phyloP scores from a whole-genome alignment of 1,284 basidiomycete species.

The Sanghuangporus baumii region DNA sequence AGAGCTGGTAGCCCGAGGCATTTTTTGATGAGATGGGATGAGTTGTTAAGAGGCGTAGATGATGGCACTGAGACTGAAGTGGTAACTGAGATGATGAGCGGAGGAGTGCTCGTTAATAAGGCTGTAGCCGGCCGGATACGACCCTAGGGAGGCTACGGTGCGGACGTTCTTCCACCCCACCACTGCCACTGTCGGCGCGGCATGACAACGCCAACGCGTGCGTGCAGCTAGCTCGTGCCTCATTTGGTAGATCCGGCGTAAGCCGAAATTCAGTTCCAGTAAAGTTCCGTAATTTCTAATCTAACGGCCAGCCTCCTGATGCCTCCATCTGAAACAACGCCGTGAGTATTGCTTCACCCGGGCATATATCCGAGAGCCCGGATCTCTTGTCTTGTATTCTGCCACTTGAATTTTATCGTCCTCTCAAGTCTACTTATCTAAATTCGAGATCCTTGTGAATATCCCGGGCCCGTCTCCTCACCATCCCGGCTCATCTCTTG shows the following conservation, averaged over 20 bases:
- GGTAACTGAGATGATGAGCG: background rate
- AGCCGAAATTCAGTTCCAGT: background rate
- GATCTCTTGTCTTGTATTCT: background rate
- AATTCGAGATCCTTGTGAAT: background rate
- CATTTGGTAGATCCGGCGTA: background rate
- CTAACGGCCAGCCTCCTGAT: background rate
- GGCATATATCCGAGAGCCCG: background rate
- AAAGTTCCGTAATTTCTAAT: background rate
- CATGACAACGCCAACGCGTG: constrained; percentile 2
- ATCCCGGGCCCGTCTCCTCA: background rate
- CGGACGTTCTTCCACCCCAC: background rate
- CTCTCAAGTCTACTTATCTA: background rate
- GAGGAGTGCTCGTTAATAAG: constrained; percentile 6
- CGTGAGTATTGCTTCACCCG: background rate
- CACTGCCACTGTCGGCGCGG: background rate
- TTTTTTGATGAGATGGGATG: constrained; percentile 24
- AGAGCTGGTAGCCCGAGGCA: constrained; percentile 57
- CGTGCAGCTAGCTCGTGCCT: background rate
- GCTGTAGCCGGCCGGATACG: background rate
- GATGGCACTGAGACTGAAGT: background rate
- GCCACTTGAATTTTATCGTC: background rate
- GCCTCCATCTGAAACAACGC: background rate
- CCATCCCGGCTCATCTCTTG: background rate
- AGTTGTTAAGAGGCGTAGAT: background rate
- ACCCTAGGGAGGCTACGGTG: background rate